Base-by-base conservation (phyloP, 345 rosid species). In the Turnera subulata region DNA sequence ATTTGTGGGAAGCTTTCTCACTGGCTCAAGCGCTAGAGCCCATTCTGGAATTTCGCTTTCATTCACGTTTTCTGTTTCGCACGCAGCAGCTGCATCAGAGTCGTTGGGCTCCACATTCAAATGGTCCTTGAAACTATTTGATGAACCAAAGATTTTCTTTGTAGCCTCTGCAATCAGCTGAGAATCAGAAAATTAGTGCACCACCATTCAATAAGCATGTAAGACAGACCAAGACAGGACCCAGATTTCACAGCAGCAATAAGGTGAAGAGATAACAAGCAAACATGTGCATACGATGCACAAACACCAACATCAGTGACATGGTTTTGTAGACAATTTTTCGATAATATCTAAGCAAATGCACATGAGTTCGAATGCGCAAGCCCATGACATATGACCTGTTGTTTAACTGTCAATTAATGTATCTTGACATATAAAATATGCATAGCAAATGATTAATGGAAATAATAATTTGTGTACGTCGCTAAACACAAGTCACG, bases 81-180 rank as follows among this genome's bases (percentile, higher is more conserved):
- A n/a, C 11, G 46, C 37, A 58, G 55, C 45, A 21, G 35, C 10
- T 2, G 33, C 65, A 65, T 44, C 55, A 17, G 38, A 35, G 29
- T 65, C 72, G 25, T 6, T 43, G 43, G 25, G 45, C 32, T 68
- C 67, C 42, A 64, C 56, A 40, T 68, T 63, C 35, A 68, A 51
- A 56, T 32, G 33, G 46, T 65, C 71, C 51, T 33, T 55, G 29
- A 50, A 29, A 53, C 13, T 39, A 43, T 64, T 73, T 14, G 56
- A 59, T 29, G 67, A 56, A 44, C 78, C 71, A 65, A 65, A 74
- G 25, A 69, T 74, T 57, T 54, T 58, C 68, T 69, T 74, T 17
- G 62, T 57, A 52, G 78, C 78, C 69, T 69, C 78, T 61, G 74
- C 78, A 65, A 69, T 71, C 62, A 69, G 74, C 78, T 74, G 78